A percentile compares a stretch with the other conserved stretches of the same genome.
These are phyloP conservation scores for Harringtonia aguacate DNA, from an alignment of 2,329 filamentous ascomycete genomes.

Conservation along the genomic window DNA sequence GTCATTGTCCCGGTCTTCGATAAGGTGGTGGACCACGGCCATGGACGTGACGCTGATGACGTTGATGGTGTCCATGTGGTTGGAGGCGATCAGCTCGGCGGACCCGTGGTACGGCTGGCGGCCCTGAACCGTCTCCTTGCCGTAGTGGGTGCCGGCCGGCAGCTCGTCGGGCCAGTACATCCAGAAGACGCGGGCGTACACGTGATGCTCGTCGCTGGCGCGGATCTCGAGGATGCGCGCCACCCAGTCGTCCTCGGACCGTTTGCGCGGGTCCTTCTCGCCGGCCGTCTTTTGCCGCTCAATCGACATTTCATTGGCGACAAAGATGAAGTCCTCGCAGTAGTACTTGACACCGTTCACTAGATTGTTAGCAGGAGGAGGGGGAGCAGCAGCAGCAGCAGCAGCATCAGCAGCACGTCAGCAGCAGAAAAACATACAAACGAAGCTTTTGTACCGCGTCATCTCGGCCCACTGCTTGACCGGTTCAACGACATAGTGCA, in stretches of 20 bases:
- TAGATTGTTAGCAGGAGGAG: no score
- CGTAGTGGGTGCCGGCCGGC: slow-evolving; percentile 40
- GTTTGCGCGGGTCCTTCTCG: slow-evolving; percentile 25
- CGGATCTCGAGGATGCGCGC: slow-evolving; percentile 69
- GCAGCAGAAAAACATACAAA: slow-evolving; percentile 32
- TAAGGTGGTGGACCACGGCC: slow-evolving; percentile 55
- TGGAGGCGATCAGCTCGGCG: slow-evolving; percentile 60
- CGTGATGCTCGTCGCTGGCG: slow-evolving; percentile 59
- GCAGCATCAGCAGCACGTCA: no score
- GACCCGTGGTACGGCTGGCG: slow-evolving; percentile 57
- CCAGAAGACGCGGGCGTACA: slow-evolving; percentile 69
- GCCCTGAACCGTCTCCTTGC: slow-evolving; percentile 37
- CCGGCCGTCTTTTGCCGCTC: slow-evolving; percentile 36
- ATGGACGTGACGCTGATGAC: slow-evolving; percentile 55
- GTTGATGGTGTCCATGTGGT: slow-evolving; percentile 70
- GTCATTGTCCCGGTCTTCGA: slow-evolving; percentile 57
- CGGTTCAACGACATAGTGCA: slow-evolving; percentile 43
- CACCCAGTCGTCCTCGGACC: slow-evolving; percentile 55
- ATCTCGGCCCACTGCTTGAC: slow-evolving; percentile 44
- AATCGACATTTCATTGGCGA: slow-evolving; percentile 46
- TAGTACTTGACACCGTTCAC: slow-evolving; percentile 48
- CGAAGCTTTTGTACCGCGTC: slow-evolving; percentile 52
- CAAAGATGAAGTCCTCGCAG: slow-evolving; percentile 47
- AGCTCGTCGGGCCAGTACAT: slow-evolving; percentile 68
- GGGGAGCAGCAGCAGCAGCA: no score